Conservation (phyloP, 257 asterid species). For the Echium plantagineum region DNA sequence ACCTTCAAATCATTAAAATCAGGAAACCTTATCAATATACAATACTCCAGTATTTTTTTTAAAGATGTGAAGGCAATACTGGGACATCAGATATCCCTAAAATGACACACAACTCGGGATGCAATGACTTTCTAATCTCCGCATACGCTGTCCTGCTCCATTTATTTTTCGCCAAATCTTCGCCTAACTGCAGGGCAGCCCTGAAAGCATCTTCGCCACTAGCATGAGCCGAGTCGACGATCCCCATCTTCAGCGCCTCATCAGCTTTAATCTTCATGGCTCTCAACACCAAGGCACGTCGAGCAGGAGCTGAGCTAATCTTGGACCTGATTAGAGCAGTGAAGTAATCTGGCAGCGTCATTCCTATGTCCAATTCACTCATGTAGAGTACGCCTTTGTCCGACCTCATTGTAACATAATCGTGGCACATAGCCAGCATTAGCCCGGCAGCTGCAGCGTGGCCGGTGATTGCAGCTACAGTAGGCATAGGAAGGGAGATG, state of each 20-base stretch:
- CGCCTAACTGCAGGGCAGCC: conserved; percentile 43
- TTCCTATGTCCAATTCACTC: conserved; percentile 83
- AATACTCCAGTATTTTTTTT: conserved; percentile 7
- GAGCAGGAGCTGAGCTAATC: conserved; percentile 26
- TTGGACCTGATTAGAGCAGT: conserved; percentile 45
- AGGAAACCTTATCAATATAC: too few relatives aligned
- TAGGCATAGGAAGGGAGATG: conserved; percentile 64
- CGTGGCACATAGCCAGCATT: conserved; percentile 60
- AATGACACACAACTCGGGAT: conserved; percentile 44
- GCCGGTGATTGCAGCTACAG: conserved; percentile 71
- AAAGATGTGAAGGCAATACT: conserved; percentile 48
- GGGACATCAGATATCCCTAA: conserved; percentile 32
- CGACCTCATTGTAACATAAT: conserved; percentile 53
- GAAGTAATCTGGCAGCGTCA: conserved; percentile 70
- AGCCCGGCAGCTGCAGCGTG: conserved; percentile 88
- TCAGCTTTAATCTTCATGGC: conserved; percentile 48
- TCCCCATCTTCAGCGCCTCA: conserved; percentile 51
- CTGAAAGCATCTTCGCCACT: conserved; percentile 40
- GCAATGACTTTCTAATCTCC: conserved; percentile 47
- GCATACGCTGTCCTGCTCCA: conserved; percentile 62
- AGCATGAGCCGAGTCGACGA: conserved; percentile 38
- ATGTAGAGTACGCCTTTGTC: conserved; percentile 54
- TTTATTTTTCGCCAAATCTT: conserved; percentile 36
- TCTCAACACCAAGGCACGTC: conserved; percentile 39
- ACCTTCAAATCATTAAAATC: too few relatives aligned